Evolutionary conservation across 2,329 filamentous ascomycete species (phyloP).

Genomic region (Scleromitrula shiraiana): DNA sequence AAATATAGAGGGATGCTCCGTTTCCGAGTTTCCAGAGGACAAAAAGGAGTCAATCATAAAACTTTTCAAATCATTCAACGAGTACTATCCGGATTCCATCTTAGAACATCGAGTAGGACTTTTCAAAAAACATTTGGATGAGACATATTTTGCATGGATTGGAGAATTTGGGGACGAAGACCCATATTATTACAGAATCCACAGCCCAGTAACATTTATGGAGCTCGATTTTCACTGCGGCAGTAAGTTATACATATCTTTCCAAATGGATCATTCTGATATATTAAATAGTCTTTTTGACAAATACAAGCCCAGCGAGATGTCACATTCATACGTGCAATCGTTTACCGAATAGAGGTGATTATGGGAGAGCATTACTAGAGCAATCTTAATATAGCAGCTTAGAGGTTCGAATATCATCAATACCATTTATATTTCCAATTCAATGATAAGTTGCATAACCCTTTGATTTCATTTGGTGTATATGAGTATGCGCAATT

Average conservation of each 20-base stretch:
- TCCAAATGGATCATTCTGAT: conserved; percentile 1
- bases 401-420: neutral
- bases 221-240: conserved; percentile 79
- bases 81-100: conserved; percentile 55
- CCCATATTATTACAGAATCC: conserved; percentile 70
- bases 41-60: conserved; percentile 48
- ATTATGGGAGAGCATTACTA: conserved; percentile 52
- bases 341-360: conserved; percentile 64
- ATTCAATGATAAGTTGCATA: too few relatives aligned
- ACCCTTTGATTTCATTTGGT: too few relatives aligned
- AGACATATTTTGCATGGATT: conserved; percentile 78
- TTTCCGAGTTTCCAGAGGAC: conserved; percentile 37
- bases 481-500: too few relatives aligned
- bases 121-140: conserved; percentile 47
- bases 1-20: conserved; percentile 47
- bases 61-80: conserved; percentile 56
- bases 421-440: too few relatives aligned
- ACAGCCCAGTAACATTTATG: conserved; percentile 64
- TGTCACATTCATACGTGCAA: conserved; percentile 74
- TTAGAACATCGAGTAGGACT: conserved; percentile 47
- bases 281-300: conserved; percentile 54
- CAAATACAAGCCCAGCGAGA: conserved; percentile 63
- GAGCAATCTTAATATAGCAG: conserved; percentile 6
- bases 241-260: conserved; percentile 17
- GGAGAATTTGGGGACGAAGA: conserved; percentile 59